Percentiles rank a stretch among this genome's conserved stretches.
Conservation (phyloP, 495 filamentous ascomycete species). For the Collariella sp. region DNA sequence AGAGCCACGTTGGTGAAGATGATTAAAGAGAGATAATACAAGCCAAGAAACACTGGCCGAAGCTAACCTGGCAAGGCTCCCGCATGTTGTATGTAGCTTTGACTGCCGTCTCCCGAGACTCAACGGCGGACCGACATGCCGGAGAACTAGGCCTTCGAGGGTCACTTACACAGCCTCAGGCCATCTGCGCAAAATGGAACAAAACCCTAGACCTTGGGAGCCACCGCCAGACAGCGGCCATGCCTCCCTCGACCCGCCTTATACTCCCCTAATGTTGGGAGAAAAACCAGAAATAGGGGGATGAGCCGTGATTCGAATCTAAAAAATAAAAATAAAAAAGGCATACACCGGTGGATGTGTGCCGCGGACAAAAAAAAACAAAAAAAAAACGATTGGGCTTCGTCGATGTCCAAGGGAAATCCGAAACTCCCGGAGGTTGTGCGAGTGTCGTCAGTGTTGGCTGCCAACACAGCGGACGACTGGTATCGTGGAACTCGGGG, state of each 20-base stretch:
- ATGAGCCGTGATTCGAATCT: too few relatives aligned
- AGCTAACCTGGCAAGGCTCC: conserved; percentile 1
- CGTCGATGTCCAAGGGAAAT: too few relatives aligned
- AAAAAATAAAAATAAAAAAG: not conserved
- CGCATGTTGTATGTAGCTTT: conserved; percentile 7
- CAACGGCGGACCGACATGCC: conserved; percentile 22
- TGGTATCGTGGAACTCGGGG: too few relatives aligned
- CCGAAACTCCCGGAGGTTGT: too few relatives aligned
- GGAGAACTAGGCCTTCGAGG: conserved; percentile 14
- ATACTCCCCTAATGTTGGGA: too few relatives aligned
- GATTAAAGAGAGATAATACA: not conserved
- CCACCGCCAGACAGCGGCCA: too few relatives aligned
- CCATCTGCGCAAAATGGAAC: conserved; percentile 1
- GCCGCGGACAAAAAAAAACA: too few relatives aligned
- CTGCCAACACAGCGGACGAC: not conserved
- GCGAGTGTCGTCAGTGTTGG: not conserved
- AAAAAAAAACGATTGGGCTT: too few relatives aligned
- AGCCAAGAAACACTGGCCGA: not conserved
- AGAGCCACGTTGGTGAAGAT: conserved; percentile 6
- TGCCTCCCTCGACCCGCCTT: too few relatives aligned
- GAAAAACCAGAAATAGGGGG: too few relatives aligned
- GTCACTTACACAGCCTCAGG: not conserved
- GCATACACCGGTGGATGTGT: too few relatives aligned
- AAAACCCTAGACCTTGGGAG: not conserved
- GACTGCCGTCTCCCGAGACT: conserved; percentile 15